Conservation (phyloP, 352 stramenopile species). For the Phytophthora nicotianae region DNA sequence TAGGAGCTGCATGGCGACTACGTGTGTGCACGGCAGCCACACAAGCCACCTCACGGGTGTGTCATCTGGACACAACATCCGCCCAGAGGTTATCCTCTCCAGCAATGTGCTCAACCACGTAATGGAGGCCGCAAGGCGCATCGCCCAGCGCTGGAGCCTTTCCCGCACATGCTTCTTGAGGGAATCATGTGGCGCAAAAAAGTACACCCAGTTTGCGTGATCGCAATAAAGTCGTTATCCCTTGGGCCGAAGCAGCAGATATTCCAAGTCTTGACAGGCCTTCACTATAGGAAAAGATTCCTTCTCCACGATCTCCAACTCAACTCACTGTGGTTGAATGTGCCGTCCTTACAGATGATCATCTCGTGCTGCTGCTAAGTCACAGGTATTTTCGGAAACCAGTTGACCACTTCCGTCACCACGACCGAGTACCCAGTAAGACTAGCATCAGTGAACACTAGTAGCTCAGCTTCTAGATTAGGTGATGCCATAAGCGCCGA, state of each 20-base stretch:
- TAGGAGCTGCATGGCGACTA: background rate
- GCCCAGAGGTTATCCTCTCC: constrained; percentile 9
- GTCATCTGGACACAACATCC: constrained; percentile 15
- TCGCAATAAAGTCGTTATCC: constrained; percentile 10
- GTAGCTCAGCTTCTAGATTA: background rate
- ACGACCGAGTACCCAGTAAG: background rate
- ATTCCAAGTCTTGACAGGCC: background rate
- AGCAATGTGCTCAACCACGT: constrained; percentile 24
- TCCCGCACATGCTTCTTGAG: constrained; percentile 6
- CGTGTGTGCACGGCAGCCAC: constrained; percentile 5
- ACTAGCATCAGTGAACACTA: background rate
- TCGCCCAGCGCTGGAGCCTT: constrained; percentile 19
- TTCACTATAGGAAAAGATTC: background rate
- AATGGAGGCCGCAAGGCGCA: constrained; percentile 15
- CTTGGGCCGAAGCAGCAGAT: background rate
- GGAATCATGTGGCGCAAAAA: background rate
- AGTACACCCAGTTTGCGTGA: constrained; percentile 1
- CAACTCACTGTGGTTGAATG: background rate
- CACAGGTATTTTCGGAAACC: background rate
- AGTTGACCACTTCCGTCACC: background rate
- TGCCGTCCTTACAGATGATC: background rate
- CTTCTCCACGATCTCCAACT: background rate
- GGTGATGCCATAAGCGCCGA: background rate
- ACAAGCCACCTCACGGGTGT: background rate
- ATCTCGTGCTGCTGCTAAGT: background rate